phyloP scores from a whole-genome alignment of 2,329 filamentous ascomycete species.

The Alternaria sp. region DNA sequence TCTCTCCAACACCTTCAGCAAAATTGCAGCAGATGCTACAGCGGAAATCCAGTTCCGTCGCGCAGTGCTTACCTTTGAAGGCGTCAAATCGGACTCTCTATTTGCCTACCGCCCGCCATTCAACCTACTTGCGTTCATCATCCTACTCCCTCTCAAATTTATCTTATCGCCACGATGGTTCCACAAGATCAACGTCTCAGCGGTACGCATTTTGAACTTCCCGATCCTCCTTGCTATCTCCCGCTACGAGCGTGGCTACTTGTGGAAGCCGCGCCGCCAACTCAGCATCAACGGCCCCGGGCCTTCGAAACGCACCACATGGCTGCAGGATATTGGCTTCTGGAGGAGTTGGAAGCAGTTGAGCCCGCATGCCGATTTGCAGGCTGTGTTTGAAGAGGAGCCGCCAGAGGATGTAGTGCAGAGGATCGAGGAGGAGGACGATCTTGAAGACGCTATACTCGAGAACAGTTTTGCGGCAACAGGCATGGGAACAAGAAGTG shows the following conservation, averaged over 20 bases:
- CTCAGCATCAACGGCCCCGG: slow-evolving; percentile 40
- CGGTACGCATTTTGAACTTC: slow-evolving; percentile 76
- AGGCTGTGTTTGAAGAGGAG: slow-evolving; percentile 75
- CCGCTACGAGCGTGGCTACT: slow-evolving; percentile 71
- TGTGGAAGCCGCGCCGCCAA: slow-evolving; percentile 65
- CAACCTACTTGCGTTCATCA: slow-evolving; percentile 77
- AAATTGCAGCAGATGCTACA: slow-evolving; percentile 76
- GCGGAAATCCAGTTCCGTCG: slow-evolving; percentile 86
- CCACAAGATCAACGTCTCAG: slow-evolving; percentile 85
- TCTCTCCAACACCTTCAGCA: slow-evolving; percentile 83
- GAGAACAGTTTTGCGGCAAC: slow-evolving; percentile 51
- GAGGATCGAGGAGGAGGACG: slow-evolving; percentile 60
- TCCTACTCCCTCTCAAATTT: slow-evolving; percentile 80
- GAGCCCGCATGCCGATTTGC: slow-evolving; percentile 74
- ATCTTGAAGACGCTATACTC: slow-evolving; percentile 56
- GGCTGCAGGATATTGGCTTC: slow-evolving; percentile 55
- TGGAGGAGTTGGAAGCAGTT: slow-evolving; percentile 70
- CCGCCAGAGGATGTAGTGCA: slow-evolving; percentile 66
- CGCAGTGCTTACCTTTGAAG: slow-evolving; percentile 82
- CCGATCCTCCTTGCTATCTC: slow-evolving; percentile 77
- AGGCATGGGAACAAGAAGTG: slow-evolving; percentile 33
- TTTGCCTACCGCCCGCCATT: slow-evolving; percentile 85
- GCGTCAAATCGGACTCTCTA: slow-evolving; percentile 83
- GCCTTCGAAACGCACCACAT: slow-evolving; percentile 53
- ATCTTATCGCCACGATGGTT: slow-evolving; percentile 84